A percentile compares a stretch with the other conserved stretches of the same genome.
phyloP scores from a whole-genome alignment of 805 yeast species.

The Ogataea parapolymorpha region DNA sequence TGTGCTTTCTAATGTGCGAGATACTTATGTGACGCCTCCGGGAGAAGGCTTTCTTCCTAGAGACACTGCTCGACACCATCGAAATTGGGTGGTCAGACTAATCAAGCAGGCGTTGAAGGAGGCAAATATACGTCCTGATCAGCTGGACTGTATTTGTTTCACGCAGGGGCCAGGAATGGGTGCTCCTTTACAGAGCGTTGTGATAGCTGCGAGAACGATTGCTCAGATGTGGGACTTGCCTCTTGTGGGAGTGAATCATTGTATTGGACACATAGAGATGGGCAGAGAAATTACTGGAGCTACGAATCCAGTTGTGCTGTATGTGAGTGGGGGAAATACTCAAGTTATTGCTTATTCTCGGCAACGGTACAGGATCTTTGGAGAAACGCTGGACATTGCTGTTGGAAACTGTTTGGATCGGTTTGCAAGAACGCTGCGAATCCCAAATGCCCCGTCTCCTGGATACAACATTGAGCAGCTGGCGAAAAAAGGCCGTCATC shows the following conservation, averaged over 20 bases:
- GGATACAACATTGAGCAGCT: constrained; percentile 96
- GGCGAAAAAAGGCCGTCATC: constrained; percentile 65
- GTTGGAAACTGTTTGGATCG: constrained; percentile 96
- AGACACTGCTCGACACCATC: constrained; percentile 94
- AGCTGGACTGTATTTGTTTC: constrained; percentile 80
- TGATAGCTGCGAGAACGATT: constrained; percentile 84
- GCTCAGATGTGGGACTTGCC: constrained; percentile 80
- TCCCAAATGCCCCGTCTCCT: constrained; percentile 93
- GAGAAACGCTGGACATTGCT: constrained; percentile 98
- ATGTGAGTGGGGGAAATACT: constrained; percentile 98
- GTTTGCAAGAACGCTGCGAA: constrained; percentile 86
- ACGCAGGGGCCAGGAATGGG: constrained; percentile 99
- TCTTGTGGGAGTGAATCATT: constrained; percentile 91
- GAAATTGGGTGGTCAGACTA: constrained; percentile 88
- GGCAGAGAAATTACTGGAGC: constrained; percentile 99
- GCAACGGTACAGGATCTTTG: constrained; percentile 93
- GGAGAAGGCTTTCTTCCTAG: constrained; percentile 97
- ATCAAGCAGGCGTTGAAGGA: constrained; percentile 64
- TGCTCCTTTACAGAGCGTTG: constrained; percentile 93
- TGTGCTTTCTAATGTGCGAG: constrained; percentile 86
- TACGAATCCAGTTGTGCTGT: constrained; percentile 91
- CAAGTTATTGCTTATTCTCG: constrained; percentile 96
- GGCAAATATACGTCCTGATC: constrained; percentile 46
- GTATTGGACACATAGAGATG: constrained; percentile 98
- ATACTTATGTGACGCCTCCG: constrained; percentile 93